A percentile compares a stretch with the other conserved stretches of the same genome.
phyloP scores from a whole-genome alignment of 2,329 filamentous ascomycete species.

The Cladorrhinum sp. region DNA sequence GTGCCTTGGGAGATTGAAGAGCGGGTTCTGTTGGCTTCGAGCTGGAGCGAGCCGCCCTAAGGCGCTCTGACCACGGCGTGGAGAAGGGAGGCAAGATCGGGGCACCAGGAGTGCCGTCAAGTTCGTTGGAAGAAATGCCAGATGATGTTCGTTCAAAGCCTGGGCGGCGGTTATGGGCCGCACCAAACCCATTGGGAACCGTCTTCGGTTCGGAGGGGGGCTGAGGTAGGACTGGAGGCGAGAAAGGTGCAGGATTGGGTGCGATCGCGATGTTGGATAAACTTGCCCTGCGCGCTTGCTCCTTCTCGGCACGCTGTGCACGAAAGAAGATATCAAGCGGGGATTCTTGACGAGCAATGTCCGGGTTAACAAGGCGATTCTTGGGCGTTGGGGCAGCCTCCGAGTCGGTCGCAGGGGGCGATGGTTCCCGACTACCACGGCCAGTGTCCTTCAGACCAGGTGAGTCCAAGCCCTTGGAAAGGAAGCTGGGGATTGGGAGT shows the following conservation, averaged over 20 bases:
- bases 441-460: slow-evolving; percentile 44
- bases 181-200: slow-evolving; percentile 34
- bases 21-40: slow-evolving; percentile 25
- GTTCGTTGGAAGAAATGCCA: slow-evolving; percentile 65
- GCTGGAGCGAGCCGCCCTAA: slow-evolving; percentile 49
- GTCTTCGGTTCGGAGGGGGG: slow-evolving; percentile 32
- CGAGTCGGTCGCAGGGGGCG: slow-evolving; percentile 52
- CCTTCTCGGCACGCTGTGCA: slow-evolving; percentile 76
- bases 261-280: slow-evolving; percentile 43
- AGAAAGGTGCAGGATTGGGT: slow-evolving; percentile 43
- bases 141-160: slow-evolving; percentile 44
- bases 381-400: slow-evolving; percentile 45
- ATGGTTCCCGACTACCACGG: slow-evolving; percentile 44
- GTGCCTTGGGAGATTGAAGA: slow-evolving; percentile 10
- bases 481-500: slow-evolving; percentile 86
- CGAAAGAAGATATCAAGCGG: slow-evolving; percentile 89
- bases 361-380: slow-evolving; percentile 34
- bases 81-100: slow-evolving; percentile 65
- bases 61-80: slow-evolving; percentile 61
- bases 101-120: slow-evolving; percentile 57
- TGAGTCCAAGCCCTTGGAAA: slow-evolving; percentile 69
- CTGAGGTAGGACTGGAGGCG: slow-evolving; percentile 43
- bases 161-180: slow-evolving; percentile 34
- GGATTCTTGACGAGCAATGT: slow-evolving; percentile 55
- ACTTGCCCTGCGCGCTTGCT: slow-evolving; percentile 54